Conservation (phyloP, 768 basidiomycete species). For the Mycena pura region DNA sequence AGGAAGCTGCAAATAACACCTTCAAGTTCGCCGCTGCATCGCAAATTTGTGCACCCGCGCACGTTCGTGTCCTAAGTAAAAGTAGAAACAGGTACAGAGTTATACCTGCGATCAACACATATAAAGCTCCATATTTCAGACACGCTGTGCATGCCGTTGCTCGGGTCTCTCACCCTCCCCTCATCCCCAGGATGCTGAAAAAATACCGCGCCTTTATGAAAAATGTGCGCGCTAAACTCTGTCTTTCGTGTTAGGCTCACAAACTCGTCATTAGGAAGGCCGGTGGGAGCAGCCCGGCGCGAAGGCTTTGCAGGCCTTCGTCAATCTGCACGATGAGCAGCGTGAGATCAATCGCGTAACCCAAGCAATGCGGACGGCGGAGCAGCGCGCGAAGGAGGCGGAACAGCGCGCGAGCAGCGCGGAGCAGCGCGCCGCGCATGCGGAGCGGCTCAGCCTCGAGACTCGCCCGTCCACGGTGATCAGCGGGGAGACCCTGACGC, state of each 20-base stretch:
- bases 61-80: background rate
- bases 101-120: too few relatives aligned
- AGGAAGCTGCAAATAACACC: too few relatives aligned
- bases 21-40: too few relatives aligned
- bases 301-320: constrained; percentile 18
- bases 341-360: background rate
- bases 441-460: too few relatives aligned
- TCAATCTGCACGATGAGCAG: constrained; percentile 8
- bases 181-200: constrained; percentile 17
- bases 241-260: background rate
- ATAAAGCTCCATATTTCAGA: too few relatives aligned
- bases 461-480: too few relatives aligned
- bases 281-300: constrained; percentile 22
- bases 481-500: constrained; percentile 5
- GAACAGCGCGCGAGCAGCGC: constrained; percentile 2
- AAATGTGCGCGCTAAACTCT: constrained; percentile 2
- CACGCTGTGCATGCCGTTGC: too few relatives aligned
- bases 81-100: background rate
- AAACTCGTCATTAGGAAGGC: constrained; percentile 12
- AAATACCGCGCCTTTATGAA: constrained; percentile 24
- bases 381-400: background rate
- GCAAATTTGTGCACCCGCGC: too few relatives aligned
- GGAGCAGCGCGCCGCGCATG: constrained; percentile 7
- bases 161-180: background rate
- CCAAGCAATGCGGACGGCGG: constrained; percentile 5